These are phyloP conservation scores for Leccinum boreale DNA, from an alignment of 768 basidiomycete genomes.

Conservation along the genomic window DNA sequence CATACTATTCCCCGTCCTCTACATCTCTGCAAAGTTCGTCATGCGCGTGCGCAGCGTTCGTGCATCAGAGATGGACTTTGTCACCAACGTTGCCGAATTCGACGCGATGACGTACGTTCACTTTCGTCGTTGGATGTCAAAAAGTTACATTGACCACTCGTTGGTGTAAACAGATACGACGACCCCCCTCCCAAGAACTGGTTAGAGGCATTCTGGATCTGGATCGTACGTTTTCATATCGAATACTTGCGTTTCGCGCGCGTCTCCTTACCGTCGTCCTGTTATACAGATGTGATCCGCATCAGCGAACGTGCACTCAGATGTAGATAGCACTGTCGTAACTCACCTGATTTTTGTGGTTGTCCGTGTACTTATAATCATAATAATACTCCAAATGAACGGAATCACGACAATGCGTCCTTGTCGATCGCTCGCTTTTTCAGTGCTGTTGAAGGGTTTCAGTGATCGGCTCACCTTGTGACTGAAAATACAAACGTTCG, in stretches of 20 bases:
- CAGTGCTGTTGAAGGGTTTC: neutral
- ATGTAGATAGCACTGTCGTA: neutral
- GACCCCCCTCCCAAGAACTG: constrained; percentile 28
- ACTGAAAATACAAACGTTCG: neutral
- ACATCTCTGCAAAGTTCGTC: constrained; percentile 26
- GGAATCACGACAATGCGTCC: neutral
- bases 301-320: too few species aligned
- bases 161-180: constrained; percentile 16
- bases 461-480: neutral
- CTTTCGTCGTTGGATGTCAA: too few species aligned
- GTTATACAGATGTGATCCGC: constrained; percentile 5
- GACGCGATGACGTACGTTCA: constrained; percentile 27
- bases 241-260: neutral
- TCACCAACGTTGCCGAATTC: constrained; percentile 22
- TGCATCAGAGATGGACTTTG: constrained; percentile 27
- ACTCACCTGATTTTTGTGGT: neutral
- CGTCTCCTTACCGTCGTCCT: neutral
- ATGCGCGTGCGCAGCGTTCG: constrained; percentile 9
- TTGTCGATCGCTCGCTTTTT: neutral
- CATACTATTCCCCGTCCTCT: constrained; percentile 46
- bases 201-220: constrained; percentile 26
- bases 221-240: constrained; percentile 22
- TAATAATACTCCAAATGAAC: neutral
- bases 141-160: neutral
- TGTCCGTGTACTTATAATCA: neutral